These are phyloP conservation scores for Tremella yokohamensis DNA, from an alignment of 768 basidiomycete genomes.

Conservation along the genomic window DNA sequence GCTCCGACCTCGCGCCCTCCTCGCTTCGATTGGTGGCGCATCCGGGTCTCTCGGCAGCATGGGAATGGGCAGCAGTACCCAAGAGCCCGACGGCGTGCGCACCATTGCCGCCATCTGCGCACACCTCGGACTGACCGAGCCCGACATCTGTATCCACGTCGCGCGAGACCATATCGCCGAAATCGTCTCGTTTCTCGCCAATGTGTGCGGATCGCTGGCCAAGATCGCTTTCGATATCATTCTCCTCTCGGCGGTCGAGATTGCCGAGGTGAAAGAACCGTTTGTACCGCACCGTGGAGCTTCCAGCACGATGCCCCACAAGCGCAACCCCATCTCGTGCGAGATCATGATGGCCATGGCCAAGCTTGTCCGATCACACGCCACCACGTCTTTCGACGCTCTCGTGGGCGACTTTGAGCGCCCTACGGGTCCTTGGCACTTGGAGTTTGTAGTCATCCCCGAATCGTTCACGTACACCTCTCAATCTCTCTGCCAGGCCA, in stretches of 20 bases:
- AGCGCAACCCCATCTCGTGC: constrained; percentile 17
- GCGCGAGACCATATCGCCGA: constrained; percentile 12
- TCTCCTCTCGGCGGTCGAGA: constrained; percentile 12
- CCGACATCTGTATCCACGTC: constrained; percentile 11
- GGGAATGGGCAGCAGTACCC: not conserved
- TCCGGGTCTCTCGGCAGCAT: constrained; percentile 8
- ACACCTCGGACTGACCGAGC: constrained; percentile 5
- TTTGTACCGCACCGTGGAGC: constrained; percentile 19
- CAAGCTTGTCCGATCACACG: constrained; percentile 10
- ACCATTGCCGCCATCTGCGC: not conserved
- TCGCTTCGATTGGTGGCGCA: constrained; percentile 11
- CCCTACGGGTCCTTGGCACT: constrained; percentile 14
- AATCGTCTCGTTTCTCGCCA: constrained; percentile 11
- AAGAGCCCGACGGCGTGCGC: not conserved
- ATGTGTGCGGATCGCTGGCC: constrained; percentile 12
- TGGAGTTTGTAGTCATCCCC: constrained; percentile 12
- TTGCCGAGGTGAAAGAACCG: constrained; percentile 13
- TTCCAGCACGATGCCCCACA: constrained; percentile 16
- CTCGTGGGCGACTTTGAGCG: constrained; percentile 16
- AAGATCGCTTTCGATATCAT: constrained; percentile 16
- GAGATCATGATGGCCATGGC: constrained; percentile 11
- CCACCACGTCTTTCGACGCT: constrained; percentile 6
- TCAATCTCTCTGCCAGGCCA: constrained; percentile 5
- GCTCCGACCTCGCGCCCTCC: constrained; percentile 3
- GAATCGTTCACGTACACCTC: constrained; percentile 10